Evolutionary conservation across 495 filamentous ascomycete genomes (phyloP), one percentile per base, ranked within the genome.

Genomic region (Aspergillus haitiensis): DNA sequence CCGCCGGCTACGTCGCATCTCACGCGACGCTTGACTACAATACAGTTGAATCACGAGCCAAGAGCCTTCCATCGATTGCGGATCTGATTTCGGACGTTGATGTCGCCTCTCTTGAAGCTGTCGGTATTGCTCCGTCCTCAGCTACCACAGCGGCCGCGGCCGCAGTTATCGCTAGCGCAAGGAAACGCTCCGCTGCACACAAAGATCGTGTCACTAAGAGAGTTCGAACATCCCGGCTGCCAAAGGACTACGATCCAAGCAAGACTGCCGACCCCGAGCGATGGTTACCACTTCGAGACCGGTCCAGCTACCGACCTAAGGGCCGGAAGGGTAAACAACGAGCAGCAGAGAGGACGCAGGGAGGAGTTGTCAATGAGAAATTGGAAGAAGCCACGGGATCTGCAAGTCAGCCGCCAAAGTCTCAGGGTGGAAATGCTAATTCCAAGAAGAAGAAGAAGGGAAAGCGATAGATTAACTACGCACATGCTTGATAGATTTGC

Each of bases 261-360:
- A 96, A 92, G 80, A 84, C 82, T 46, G 78, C 89, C 6, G 94
- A 98, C 67, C 87, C 90, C 1, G 95, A 99, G 74, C 77, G 94
- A 50, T 99, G 94, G 94, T 73, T 98, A 58, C 93, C 94, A 21
- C 76, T 98, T 57, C 82, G 87, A 50, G 94, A 99, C 67, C 82
- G 94, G 13, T 95, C 89, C 62, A 87, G 83, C 45, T 99, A 96
- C 74, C 77, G 88, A 51, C 93, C 93, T 12, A 96, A 95, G 75
- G 92, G 92, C 10, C 88, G 86, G 71, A 97, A 96, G 80, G 90
- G 90, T 10, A 93, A 91, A 81, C 90, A 88, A 78, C 86, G 85
- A 69, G 86, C 82, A 13, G 83, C 82, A 31, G 89, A 88, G 45
- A 77, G 87, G 34, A 97, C 91, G 10, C 94, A 98, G 75, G 94